phyloP scores from a whole-genome alignment of 768 basidiomycete genomes.

The Auriscalpium orientale region DNA sequence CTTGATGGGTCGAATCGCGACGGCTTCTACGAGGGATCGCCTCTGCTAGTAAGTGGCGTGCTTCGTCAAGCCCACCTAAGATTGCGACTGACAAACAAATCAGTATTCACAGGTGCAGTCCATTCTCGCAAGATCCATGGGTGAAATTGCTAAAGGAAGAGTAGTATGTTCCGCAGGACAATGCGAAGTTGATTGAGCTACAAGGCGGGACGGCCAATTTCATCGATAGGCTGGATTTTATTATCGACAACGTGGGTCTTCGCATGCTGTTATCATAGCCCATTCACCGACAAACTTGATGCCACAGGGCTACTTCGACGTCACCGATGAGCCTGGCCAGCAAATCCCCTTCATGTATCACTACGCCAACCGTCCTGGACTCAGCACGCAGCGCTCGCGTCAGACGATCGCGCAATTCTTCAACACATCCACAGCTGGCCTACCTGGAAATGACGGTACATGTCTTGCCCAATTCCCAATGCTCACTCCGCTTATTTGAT shows the following conservation, averaged over 20 bases:
- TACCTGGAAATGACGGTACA: slow-evolving; percentile 61
- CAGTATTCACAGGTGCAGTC: no score
- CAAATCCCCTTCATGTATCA: slow-evolving; percentile 69
- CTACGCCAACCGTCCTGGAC: slow-evolving; percentile 52
- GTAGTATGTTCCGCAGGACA: slow-evolving; percentile 61
- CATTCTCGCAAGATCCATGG: neutral
- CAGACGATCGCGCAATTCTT: slow-evolving; percentile 49
- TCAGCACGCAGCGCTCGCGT: slow-evolving; percentile 49
- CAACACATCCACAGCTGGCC: slow-evolving; percentile 47
- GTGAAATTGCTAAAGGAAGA: neutral
- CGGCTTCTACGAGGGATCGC: slow-evolving; percentile 61
- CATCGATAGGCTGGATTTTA: slow-evolving; percentile 46
- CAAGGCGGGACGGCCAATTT: slow-evolving; percentile 53
- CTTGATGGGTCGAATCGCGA: slow-evolving; percentile 46
- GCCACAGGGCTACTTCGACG: slow-evolving; percentile 48
- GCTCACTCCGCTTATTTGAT: neutral
- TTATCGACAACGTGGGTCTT: slow-evolving; percentile 40
- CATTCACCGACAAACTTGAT: neutral
- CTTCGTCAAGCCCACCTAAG: no score
- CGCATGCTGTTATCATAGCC: neutral
- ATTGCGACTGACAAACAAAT: no score
- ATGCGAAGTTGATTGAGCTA: slow-evolving; percentile 49
- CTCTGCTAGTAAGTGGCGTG: slow-evolving; percentile 40
- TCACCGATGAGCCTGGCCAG: slow-evolving; percentile 58
- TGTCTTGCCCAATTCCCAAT: neutral